These are phyloP conservation scores for Zopfochytrium polystomum DNA, from an alignment of 371 early-diverging fungal genomes.

Conservation along the genomic window DNA sequence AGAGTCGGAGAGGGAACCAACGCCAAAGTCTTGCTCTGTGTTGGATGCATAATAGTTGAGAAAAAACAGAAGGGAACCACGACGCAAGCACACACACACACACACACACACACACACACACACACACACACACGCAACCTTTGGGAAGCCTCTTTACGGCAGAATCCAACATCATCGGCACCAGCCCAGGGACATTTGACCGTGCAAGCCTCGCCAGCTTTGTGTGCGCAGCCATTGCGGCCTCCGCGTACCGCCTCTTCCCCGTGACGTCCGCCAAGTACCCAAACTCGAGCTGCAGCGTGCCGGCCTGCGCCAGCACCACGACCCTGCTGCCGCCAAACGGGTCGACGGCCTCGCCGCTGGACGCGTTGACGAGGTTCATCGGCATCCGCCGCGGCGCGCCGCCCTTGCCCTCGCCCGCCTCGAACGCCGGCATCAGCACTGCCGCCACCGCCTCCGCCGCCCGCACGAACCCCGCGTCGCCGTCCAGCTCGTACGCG, in stretches of 20 bases:
- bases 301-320: conserved; percentile 35
- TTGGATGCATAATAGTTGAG: too few species aligned
- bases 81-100: too few species aligned
- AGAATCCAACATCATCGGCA: too few species aligned
- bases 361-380: too few species aligned
- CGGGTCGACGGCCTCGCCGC: not conserved
- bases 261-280: conserved; percentile 46
- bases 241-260: conserved; percentile 63
- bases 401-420: conserved; percentile 48
- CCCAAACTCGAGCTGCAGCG: conserved; percentile 48
- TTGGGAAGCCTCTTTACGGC: too few species aligned
- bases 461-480: conserved; percentile 35
- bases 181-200: too few species aligned
- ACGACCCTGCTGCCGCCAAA: not conserved
- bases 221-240: too few species aligned
- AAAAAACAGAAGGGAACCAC: too few species aligned
- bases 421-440: conserved; percentile 58
- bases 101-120: too few species aligned
- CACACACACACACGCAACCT: too few species aligned
- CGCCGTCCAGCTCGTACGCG: conserved; percentile 38
- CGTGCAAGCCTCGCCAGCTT: too few species aligned
- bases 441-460: conserved; percentile 55
- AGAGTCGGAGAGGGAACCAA: conserved; percentile 40
- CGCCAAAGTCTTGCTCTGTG: conserved; percentile 2
- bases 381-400: too few species aligned